Base-by-base conservation (phyloP, 2,329 filamentous ascomycete genomes). In the Cyanodermella asteris region DNA sequence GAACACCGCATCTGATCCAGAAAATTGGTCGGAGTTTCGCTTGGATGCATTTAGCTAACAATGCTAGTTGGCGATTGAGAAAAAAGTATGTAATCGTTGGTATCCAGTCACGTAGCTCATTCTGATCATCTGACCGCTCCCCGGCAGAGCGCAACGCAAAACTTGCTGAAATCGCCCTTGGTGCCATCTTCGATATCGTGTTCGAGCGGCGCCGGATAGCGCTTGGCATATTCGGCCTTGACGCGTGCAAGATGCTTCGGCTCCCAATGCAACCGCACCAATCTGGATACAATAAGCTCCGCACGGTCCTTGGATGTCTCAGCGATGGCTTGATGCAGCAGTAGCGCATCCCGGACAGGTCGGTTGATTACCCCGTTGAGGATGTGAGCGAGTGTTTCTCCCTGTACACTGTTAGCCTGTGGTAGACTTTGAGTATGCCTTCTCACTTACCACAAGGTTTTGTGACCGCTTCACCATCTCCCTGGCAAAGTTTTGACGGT, bases 341-440 rank as follows among this genome's bases (percentile, higher is more conserved):
- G 69, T 18, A 93, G 62, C 3, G 84, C 80, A 46, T 94, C 87
- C 28, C 87, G 77, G 33, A 91, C 80, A 5, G 87, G 82, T 30
- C 76, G 76, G 53, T 94, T 94, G 54, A 94, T 91, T 29, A 91
- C 71, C 40, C 87, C 87, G 51, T 94, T 93, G 41, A 97, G 72
- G 38, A 94, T 78, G 49, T 94, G 87, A 1, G 81, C 78, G 18
- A 94, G 68, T 12, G 91, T 70, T 53, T 97, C 87, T 34, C 87
- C 87, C 82, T 93, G 37, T 17, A 31, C 38, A 9, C n/a, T 25
- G 18, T 18, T 14, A 22, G 12, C 15, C n/a, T n/a, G n/a, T n/a
- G n/a, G n/a, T n/a, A n/a, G n/a, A n/a, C n/a, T n/a, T n/a, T n/a
- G n/a, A n/a, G n/a, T n/a, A n/a, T n/a, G n/a, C n/a, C n/a, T n/a